Conservation (phyloP, 2,329 filamentous ascomycete species). For the Nectriaceae sp. region DNA sequence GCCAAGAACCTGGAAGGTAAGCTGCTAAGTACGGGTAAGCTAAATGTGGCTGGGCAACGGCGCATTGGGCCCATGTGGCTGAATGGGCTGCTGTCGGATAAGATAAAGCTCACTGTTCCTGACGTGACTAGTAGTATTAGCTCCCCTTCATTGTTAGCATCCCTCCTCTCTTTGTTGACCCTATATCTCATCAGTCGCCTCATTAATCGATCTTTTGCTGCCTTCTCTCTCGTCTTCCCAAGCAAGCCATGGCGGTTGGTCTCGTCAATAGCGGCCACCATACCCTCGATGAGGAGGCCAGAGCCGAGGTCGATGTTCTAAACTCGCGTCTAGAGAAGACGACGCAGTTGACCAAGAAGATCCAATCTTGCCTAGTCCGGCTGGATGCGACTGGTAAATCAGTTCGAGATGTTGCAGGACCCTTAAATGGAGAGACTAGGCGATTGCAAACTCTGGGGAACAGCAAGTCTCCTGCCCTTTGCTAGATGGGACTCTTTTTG, state of each 20-base stretch:
- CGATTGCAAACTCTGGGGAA: slow-evolving; percentile 82
- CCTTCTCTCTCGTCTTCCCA: background rate
- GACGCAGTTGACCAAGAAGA: slow-evolving; percentile 90
- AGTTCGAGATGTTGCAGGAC: slow-evolving; percentile 88
- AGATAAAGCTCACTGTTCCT: background rate
- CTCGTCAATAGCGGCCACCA: slow-evolving; percentile 46
- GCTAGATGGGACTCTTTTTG: slow-evolving; percentile 10
- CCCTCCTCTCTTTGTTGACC: background rate
- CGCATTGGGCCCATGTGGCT: background rate
- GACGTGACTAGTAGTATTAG: background rate
- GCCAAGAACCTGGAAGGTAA: background rate
- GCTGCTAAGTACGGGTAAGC: background rate
- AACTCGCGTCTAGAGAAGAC: slow-evolving; percentile 86
- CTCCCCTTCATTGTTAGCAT: background rate
- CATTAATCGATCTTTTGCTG: too few relatives aligned
- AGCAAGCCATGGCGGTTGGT: slow-evolving; percentile 58
- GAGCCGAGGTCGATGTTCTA: slow-evolving; percentile 70
- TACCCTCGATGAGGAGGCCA: slow-evolving; percentile 65
- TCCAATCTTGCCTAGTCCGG: slow-evolving; percentile 81
- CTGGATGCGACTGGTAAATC: slow-evolving; percentile 87
- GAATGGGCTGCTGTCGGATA: background rate
- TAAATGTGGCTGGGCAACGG: background rate
- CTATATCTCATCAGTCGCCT: slow-evolving; percentile 2
- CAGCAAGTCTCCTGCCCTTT: slow-evolving; percentile 53
- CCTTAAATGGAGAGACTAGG: slow-evolving; percentile 90